These are phyloP conservation scores for Penicillium egyptiacum DNA, from an alignment of 495 filamentous ascomycete genomes.

Conservation along the genomic window DNA sequence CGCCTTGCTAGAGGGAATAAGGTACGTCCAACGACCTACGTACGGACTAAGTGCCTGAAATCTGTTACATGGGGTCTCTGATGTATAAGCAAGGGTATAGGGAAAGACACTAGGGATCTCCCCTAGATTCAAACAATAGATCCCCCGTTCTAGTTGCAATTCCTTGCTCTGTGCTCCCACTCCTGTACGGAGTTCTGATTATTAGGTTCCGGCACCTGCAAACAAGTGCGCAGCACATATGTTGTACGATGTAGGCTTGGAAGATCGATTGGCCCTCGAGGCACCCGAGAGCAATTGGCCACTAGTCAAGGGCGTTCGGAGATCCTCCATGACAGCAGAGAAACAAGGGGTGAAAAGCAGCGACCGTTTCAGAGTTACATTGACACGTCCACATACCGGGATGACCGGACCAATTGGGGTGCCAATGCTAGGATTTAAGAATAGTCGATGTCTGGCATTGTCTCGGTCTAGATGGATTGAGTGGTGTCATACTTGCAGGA, in stretches of 20 bases:
- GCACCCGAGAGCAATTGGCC: constrained; percentile 8
- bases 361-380: constrained; percentile 15
- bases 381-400: constrained; percentile 7
- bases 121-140: constrained; percentile 11
- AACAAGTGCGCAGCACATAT: constrained; percentile 4
- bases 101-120: neutral
- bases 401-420: neutral
- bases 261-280: constrained; percentile 11
- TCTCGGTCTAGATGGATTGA: neutral
- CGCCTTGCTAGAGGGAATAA: neutral
- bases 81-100: constrained; percentile 10
- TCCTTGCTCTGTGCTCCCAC: neutral
- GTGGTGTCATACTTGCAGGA: neutral
- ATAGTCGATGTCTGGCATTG: neutral
- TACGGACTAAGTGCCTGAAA: constrained; percentile 1
- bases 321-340: constrained; percentile 7
- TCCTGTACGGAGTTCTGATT: constrained; percentile 1
- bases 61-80: constrained; percentile 11
- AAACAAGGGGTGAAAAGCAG: constrained; percentile 8
- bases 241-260: neutral
- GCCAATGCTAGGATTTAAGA: neutral
- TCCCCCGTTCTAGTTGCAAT: neutral
- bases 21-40: neutral
- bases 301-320: constrained; percentile 1
- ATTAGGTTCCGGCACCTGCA: constrained; percentile 12